These are phyloP conservation scores for Cynanchum wilfordii DNA, from an alignment of 257 asterid species.

Conservation along the genomic window DNA sequence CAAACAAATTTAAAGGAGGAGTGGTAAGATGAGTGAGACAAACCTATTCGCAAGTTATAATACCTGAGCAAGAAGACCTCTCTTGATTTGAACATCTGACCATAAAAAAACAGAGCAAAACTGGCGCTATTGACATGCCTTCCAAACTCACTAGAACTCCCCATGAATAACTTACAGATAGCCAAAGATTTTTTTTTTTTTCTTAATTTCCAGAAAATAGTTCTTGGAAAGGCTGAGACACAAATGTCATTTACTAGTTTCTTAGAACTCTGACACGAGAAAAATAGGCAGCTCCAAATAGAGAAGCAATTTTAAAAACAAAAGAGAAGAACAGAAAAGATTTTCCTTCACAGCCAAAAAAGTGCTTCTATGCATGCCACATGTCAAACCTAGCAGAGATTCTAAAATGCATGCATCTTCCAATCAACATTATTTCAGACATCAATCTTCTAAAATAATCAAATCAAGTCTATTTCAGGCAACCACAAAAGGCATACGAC, in stretches of 20 bases:
- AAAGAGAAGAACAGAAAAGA: background rate
- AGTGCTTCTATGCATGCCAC: background rate
- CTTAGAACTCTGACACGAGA: background rate
- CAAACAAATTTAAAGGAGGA: conserved; percentile 25
- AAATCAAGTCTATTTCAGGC: background rate
- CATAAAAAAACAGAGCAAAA: conserved; percentile 19
- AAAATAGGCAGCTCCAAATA: background rate
- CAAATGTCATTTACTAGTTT: background rate
- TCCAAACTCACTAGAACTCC: conserved; percentile 1
- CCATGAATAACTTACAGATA: background rate
- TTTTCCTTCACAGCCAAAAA: background rate
- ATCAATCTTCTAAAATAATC: background rate
- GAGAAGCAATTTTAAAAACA: background rate
- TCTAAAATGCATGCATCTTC: background rate
- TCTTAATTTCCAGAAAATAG: background rate
- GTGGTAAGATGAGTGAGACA: conserved; percentile 29
- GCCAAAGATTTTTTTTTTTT: no score
- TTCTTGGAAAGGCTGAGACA: background rate
- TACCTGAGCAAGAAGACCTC: conserved; percentile 40
- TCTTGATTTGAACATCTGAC: conserved; percentile 30
- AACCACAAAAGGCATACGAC: background rate
- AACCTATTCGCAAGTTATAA: conserved; percentile 35
- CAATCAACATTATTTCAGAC: background rate
- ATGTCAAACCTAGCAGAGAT: background rate
- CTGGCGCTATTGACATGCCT: conserved; percentile 13